Conservation (phyloP, 2,329 filamentous ascomycete species). For the Westerdykella aurantiaca region DNA sequence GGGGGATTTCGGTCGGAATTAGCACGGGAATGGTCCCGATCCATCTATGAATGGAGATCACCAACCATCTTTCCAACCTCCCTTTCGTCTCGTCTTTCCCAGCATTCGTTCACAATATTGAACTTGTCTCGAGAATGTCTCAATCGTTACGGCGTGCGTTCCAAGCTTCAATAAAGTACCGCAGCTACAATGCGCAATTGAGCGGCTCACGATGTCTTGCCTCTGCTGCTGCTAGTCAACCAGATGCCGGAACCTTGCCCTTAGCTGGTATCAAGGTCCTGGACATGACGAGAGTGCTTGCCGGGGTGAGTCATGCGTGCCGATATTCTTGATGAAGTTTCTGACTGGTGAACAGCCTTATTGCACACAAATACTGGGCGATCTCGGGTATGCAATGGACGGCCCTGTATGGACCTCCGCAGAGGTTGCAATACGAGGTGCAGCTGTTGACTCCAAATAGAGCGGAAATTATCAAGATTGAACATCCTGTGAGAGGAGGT, state of each 20-base stretch:
- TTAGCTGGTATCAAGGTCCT: conserved; percentile 82
- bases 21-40: too few species aligned
- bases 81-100: too few species aligned
- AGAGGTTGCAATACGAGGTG: conserved; percentile 19
- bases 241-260: conserved; percentile 53
- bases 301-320: conserved; percentile 61
- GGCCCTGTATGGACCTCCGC: conserved; percentile 28
- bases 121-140: neutral
- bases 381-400: conserved; percentile 68
- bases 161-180: conserved; percentile 9
- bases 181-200: conserved; percentile 8
- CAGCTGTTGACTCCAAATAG: conserved; percentile 43
- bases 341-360: conserved; percentile 63
- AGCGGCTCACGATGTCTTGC: conserved; percentile 31
- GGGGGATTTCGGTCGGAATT: neutral
- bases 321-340: conserved; percentile 1
- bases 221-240: conserved; percentile 33
- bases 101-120: too few species aligned
- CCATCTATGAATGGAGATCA: too few species aligned
- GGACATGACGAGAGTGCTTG: conserved; percentile 94
- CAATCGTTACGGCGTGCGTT: neutral
- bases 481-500: conserved; percentile 63
- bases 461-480: conserved; percentile 94
- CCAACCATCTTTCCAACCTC: too few species aligned
- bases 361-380: conserved; percentile 92